Percentiles rank a stretch among this genome's conserved stretches.
phyloP scores from a whole-genome alignment of 2,329 filamentous ascomycete genomes.

The Fusarium sp. region DNA sequence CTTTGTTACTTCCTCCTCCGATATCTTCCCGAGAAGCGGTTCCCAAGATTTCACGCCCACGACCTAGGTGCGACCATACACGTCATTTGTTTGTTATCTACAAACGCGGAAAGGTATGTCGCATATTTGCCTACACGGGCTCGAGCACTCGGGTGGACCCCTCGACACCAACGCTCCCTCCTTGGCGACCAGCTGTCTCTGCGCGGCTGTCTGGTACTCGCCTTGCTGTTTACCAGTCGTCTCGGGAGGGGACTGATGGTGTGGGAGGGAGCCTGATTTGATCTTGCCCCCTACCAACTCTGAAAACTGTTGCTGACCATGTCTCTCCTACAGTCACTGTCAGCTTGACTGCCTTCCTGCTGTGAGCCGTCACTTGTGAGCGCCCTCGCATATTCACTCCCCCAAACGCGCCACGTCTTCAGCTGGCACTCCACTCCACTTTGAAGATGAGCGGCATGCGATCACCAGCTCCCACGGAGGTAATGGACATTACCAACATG shows the following conservation, averaged over 20 bases:
- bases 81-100: slow-evolving; percentile 37
- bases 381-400: slow-evolving; percentile 33
- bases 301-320: slow-evolving; percentile 33
- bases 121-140: slow-evolving; percentile 22
- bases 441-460: slow-evolving; percentile 52
- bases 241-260: slow-evolving; percentile 9
- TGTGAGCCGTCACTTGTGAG: slow-evolving; percentile 41
- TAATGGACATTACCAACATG: slow-evolving; percentile 66
- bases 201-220: slow-evolving; percentile 16
- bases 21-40: slow-evolving; percentile 27
- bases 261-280: neutral
- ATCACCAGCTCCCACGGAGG: slow-evolving; percentile 60
- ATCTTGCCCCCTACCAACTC: slow-evolving; percentile 1
- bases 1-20: slow-evolving; percentile 20
- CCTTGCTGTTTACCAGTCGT: slow-evolving; percentile 16
- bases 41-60: slow-evolving; percentile 23
- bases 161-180: slow-evolving; percentile 17
- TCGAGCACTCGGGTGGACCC: slow-evolving; percentile 19
- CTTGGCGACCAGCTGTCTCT: slow-evolving; percentile 8
- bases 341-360: slow-evolving; percentile 40
- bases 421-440: slow-evolving; percentile 27
- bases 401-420: slow-evolving; percentile 38
- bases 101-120: slow-evolving; percentile 39
- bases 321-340: slow-evolving; percentile 30
- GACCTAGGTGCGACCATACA: slow-evolving; percentile 33